phyloP scores from a whole-genome alignment of 352 stramenopile genomes.

The Phytophthora capsici region DNA sequence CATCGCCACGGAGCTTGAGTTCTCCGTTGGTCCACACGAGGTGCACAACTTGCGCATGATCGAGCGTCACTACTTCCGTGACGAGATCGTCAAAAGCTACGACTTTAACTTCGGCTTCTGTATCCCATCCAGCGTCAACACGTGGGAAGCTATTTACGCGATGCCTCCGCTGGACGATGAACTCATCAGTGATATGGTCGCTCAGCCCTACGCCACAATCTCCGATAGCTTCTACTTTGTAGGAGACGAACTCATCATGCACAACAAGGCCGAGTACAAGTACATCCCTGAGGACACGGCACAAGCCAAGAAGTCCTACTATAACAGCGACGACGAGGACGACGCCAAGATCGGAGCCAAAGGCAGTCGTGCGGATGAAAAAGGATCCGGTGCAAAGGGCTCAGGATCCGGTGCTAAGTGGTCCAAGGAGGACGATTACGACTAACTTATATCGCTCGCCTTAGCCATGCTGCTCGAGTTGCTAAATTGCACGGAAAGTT shows the following conservation, averaged over 20 bases:
- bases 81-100: slow-evolving; percentile 95
- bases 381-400: slow-evolving; percentile 48
- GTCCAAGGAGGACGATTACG: slow-evolving; percentile 93
- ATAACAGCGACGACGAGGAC: slow-evolving; percentile 85
- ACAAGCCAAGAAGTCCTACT: slow-evolving; percentile 93
- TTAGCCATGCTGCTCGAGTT: background rate
- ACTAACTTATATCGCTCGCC: slow-evolving; percentile 55
- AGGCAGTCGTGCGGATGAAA: slow-evolving; percentile 57
- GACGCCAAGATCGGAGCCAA: slow-evolving; percentile 70
- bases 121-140: slow-evolving; percentile 96
- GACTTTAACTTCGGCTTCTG: slow-evolving; percentile 98
- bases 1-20: slow-evolving; percentile 93
- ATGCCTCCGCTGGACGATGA: slow-evolving; percentile 94
- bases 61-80: slow-evolving; percentile 96
- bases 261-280: slow-evolving; percentile 95
- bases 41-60: slow-evolving; percentile 96
- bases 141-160: slow-evolving; percentile 95
- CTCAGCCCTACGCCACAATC: slow-evolving; percentile 93
- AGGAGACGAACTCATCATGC: slow-evolving; percentile 96
- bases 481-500: slow-evolving; percentile 6
- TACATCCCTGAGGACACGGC: slow-evolving; percentile 92
- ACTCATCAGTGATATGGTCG: slow-evolving; percentile 95
- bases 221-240: slow-evolving; percentile 98
- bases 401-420: slow-evolving; percentile 68
- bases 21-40: slow-evolving; percentile 91